Evolutionary conservation across 2,329 filamentous ascomycete genomes (phyloP).

Genomic region (Polychaeton citri): DNA sequence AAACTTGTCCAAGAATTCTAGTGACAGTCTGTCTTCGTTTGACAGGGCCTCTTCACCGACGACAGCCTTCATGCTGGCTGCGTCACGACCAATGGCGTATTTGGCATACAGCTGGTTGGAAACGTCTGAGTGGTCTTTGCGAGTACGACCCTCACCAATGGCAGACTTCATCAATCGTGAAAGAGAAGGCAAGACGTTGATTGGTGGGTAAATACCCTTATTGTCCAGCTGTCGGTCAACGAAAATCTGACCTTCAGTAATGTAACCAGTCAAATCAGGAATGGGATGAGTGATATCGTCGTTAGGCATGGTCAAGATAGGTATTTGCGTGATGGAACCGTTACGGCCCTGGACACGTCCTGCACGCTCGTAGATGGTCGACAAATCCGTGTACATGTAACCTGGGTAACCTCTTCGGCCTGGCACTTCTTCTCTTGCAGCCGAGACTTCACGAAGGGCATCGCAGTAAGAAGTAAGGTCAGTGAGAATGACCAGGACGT

Average conservation of each 20-base stretch:
- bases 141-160: slow-evolving; percentile 92
- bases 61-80: slow-evolving; percentile 97
- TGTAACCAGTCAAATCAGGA: slow-evolving; percentile 96
- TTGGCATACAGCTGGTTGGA: slow-evolving; percentile 99
- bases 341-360: slow-evolving; percentile 95
- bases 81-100: slow-evolving; percentile 97
- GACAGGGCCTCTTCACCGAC: slow-evolving; percentile 96
- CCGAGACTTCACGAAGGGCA: slow-evolving; percentile 94
- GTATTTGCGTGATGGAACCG: slow-evolving; percentile 97
- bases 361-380: slow-evolving; percentile 97
- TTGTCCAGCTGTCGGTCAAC: slow-evolving; percentile 88
- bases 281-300: slow-evolving; percentile 98
- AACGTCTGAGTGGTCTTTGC: slow-evolving; percentile 93
- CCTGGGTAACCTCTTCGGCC: slow-evolving; percentile 98
- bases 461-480: slow-evolving; percentile 98
- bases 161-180: slow-evolving; percentile 99
- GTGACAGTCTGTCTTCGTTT: slow-evolving; percentile 88
- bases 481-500: slow-evolving; percentile 96
- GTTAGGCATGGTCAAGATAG: slow-evolving; percentile 98
- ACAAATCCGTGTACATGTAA: slow-evolving; percentile 99
- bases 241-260: slow-evolving; percentile 98
- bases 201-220: slow-evolving; percentile 95
- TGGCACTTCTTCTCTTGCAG: slow-evolving; percentile 94
- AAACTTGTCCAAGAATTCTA: slow-evolving; percentile 98
- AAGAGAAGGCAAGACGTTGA: slow-evolving; percentile 94